Evolutionary conservation across 2,329 filamentous ascomycete genomes (phyloP).

Genomic region (Sordariomycetes sp.): DNA sequence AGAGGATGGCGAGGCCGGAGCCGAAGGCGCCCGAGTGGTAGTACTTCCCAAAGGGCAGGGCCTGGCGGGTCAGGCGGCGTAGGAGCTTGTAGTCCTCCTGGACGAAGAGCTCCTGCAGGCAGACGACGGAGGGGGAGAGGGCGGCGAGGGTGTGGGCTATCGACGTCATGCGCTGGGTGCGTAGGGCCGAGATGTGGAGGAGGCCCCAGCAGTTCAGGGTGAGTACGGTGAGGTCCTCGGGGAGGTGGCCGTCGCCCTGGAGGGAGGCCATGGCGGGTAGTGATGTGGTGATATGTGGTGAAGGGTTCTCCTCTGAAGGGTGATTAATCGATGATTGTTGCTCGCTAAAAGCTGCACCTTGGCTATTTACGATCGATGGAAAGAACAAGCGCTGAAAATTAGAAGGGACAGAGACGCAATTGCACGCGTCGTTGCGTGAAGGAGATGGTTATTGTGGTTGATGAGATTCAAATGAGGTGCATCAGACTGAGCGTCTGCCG

Average conservation of each 20-base stretch:
- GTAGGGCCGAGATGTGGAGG: constrained; percentile 73
- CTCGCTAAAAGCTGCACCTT: no score
- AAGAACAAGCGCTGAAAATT: no score
- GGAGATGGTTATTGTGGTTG: no score
- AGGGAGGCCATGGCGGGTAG: background rate
- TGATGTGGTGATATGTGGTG: no score
- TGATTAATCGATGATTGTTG: no score
- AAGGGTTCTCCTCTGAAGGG: no score
- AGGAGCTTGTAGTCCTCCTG: constrained; percentile 75
- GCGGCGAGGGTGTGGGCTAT: constrained; percentile 74
- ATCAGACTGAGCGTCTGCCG: no score
- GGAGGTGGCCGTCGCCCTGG: background rate
- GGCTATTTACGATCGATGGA: no score
- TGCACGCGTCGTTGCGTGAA: no score
- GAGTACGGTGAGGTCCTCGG: constrained; percentile 60
- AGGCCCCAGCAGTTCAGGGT: constrained; percentile 97
- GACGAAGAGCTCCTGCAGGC: constrained; percentile 93
- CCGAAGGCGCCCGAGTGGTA: constrained; percentile 87
- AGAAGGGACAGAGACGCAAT: no score
- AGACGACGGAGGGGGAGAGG: constrained; percentile 65
- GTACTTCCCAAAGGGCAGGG: constrained; percentile 87
- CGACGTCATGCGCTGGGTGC: constrained; percentile 67
- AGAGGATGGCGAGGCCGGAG: constrained; percentile 79
- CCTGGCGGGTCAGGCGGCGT: constrained; percentile 58
- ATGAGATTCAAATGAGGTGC: no score